These are phyloP conservation scores for Nidularia pulvinata DNA, from an alignment of 768 basidiomycete genomes.

Conservation along the genomic window DNA sequence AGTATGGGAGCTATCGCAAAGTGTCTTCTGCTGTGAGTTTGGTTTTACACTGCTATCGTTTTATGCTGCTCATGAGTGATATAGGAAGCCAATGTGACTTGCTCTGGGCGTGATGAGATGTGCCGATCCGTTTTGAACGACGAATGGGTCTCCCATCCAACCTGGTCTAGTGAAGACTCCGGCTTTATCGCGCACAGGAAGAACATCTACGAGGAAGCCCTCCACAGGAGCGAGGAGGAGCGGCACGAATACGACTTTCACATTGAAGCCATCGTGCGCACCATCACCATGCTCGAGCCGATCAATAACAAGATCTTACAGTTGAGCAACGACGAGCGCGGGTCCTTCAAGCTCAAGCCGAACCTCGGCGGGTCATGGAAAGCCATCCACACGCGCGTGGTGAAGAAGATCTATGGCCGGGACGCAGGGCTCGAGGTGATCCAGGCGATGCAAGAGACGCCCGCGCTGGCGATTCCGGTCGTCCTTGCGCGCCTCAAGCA, in stretches of 20 bases:
- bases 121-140: constrained; percentile 96
- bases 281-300: constrained; percentile 90
- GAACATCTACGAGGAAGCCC: constrained; percentile 95
- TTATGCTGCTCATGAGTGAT: constrained; percentile 1
- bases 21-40: constrained; percentile 74
- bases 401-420: constrained; percentile 97
- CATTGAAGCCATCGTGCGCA: constrained; percentile 92
- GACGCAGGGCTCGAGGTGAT: constrained; percentile 83
- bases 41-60: neutral
- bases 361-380: constrained; percentile 88
- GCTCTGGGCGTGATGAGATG: constrained; percentile 97
- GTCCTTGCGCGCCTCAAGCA: constrained; percentile 88
- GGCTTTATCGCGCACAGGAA: constrained; percentile 91
- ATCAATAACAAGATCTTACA: constrained; percentile 85
- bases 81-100: constrained; percentile 86
- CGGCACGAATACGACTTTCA: constrained; percentile 99
- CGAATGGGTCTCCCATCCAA: constrained; percentile 98
- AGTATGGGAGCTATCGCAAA: constrained; percentile 89
- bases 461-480: constrained; percentile 85
- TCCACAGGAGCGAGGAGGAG: constrained; percentile 97
- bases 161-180: constrained; percentile 93
- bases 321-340: constrained; percentile 77
- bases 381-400: constrained; percentile 87
- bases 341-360: constrained; percentile 83
- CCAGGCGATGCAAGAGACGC: constrained; percentile 90